Base-by-base conservation (phyloP, 306 rosid species). In the Abrus precatorius region DNA sequence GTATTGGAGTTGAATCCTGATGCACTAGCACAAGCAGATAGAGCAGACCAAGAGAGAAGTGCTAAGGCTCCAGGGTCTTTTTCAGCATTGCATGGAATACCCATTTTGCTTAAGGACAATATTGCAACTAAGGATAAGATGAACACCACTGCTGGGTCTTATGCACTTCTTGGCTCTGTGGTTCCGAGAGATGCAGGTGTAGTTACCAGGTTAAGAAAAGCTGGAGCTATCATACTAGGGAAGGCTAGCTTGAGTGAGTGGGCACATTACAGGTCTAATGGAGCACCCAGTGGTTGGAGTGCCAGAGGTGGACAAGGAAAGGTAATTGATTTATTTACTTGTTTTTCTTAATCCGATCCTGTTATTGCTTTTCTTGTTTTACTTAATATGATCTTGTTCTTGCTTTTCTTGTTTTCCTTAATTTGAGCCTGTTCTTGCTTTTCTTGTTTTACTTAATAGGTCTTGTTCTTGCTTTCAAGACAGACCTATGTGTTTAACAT, bases 171-270 rank as follows among this genome's bases (percentile, higher is more conserved):
- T 9, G 92, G 95, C 2, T 90, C 95, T 2, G 65, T 85, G 12
- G 91, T 90, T 69, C 88, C 91, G 13, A 86, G 88, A 34, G 97
- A 92, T 73, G 92, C 95, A 4, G 92, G 90, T 3, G 95, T 90
- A 0, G 91, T 87, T 52, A 7, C 74, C 2, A 89, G 53, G 89
- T 64, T 92, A 74, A 92, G 95, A 75, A 69, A 78, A 72, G 88
- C 88, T 32, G 97, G 97, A 4, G 97, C 97, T 8, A 67, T 92
- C 74, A 88, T 92, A 2, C 56, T 92, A 28, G 97, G 97, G 28
- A 92, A 88, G 74, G 91, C 93, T 9, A 90, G 64, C 10, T 40
- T 92, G 49, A 84, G 86, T 11, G 92, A 92, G 83, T 90, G 97
- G 97, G 50, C 90, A n/a, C 0, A 82, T 62, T 34, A 4, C 9